phyloP scores from a whole-genome alignment of 2,329 filamentous ascomycete species.

The Exserohilum turcica region DNA sequence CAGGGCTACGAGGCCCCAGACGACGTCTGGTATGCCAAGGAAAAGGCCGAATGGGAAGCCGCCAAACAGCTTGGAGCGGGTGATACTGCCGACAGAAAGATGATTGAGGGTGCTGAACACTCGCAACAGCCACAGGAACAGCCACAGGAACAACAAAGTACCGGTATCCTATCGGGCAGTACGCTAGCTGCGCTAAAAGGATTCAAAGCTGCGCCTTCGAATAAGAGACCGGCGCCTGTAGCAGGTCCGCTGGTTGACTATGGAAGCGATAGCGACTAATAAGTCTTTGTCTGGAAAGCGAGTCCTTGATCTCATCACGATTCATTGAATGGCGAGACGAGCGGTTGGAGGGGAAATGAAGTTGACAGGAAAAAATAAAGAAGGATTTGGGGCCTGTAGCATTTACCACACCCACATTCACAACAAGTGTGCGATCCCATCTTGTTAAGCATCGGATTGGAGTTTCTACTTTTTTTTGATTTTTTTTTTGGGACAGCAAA shows the following conservation, averaged over 20 bases:
- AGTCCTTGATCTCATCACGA: background rate
- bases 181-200: constrained; percentile 79
- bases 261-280: constrained; percentile 73
- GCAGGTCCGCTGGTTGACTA: constrained; percentile 83
- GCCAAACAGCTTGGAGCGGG: constrained; percentile 64
- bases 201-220: constrained; percentile 49
- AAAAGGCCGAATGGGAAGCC: constrained; percentile 68
- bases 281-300: background rate
- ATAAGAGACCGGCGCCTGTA: constrained; percentile 59
- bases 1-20: constrained; percentile 94
- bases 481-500: too few relatives aligned
- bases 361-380: background rate
- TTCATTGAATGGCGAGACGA: too few relatives aligned
- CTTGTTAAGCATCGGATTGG: background rate
- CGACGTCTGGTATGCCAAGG: constrained; percentile 87
- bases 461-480: too few relatives aligned
- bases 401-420: background rate
- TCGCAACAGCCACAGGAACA: constrained; percentile 12
- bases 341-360: too few relatives aligned
- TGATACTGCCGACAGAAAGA: constrained; percentile 59
- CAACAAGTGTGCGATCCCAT: too few relatives aligned
- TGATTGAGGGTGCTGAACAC: constrained; percentile 53
- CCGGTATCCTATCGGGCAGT: constrained; percentile 79
- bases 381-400: background rate
- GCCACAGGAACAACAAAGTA: constrained; percentile 37